A percentile compares a stretch with the other conserved stretches of the same genome.
phyloP scores from a whole-genome alignment of 805 yeast species.

The Candida sonorensis region DNA sequence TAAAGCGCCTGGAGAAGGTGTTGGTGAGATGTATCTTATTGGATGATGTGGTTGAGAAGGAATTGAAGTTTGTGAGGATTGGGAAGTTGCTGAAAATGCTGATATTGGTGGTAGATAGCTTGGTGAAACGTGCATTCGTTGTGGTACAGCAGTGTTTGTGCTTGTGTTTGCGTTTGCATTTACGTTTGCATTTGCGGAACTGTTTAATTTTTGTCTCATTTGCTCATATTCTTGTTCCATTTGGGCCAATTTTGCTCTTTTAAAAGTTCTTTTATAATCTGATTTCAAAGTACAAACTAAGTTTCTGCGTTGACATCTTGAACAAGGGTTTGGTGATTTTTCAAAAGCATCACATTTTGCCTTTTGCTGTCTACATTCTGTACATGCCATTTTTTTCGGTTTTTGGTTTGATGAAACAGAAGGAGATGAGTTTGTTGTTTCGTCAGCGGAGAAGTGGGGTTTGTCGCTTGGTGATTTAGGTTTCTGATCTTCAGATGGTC shows the following conservation, averaged over 20 bases:
- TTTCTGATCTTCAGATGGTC: too few relatives aligned
- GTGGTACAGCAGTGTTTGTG: constrained; percentile 2
- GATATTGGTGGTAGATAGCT: constrained; percentile 11
- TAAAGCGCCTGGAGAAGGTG: constrained; percentile 9
- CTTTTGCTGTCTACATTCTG: constrained; percentile 94
- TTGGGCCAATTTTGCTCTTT: constrained; percentile 76
- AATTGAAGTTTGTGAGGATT: constrained; percentile 2
- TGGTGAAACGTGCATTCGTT: constrained; percentile 3
- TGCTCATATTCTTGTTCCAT: constrained; percentile 74
- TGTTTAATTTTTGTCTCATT: constrained; percentile 35
- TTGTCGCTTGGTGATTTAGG: too few relatives aligned
- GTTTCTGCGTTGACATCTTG: constrained; percentile 69
- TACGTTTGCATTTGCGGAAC: too few relatives aligned
- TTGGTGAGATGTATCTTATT: constrained; percentile 5
- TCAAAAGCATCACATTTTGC: constrained; percentile 83
- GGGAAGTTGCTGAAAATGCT: constrained; percentile 7
- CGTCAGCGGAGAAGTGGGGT: too few relatives aligned
- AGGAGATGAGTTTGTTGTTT: constrained; percentile 1
- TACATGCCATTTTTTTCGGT: constrained; percentile 76
- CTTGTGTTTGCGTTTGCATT: too few relatives aligned
- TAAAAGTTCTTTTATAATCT: constrained; percentile 84
- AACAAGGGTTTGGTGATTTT: constrained; percentile 69
- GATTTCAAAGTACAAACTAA: constrained; percentile 67
- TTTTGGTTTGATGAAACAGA: constrained; percentile 3
- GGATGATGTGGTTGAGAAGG: constrained; percentile 3